Base-by-base conservation (phyloP, 441 rosid genomes). In the Gossypium laxum region DNA sequence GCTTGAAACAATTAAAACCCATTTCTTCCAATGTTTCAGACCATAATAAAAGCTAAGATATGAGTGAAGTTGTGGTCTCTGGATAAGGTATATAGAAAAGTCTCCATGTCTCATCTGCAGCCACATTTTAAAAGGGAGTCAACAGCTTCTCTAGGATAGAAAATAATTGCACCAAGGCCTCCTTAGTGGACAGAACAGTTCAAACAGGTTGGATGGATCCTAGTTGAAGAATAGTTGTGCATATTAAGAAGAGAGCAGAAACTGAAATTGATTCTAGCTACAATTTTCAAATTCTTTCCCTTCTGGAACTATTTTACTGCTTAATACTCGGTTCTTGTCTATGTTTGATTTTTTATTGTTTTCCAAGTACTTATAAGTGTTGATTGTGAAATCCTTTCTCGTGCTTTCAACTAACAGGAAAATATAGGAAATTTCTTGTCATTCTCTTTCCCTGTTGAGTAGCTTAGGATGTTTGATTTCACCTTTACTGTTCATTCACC, bases 381-480 rank as follows among this genome's bases (percentile, higher is more conserved):
- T 22, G 6, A 22, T 22, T 14, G 69, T 3, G n/a, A 47, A 4
- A 65, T 45, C 48, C 55, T 47, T 47, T 65, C 12, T 24, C 3
- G 4, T 21, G 21, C 69, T 22, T 21, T 50, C 28, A 11, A 5
- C 69, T 65, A 21, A 65, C 54, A 47, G 43, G 43, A 26, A 66
- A 63, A 45, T 22, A 65, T n/a, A 22, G 21, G 38, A 66, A 66
- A 24, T 22, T 63, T 63, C 15, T 66, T 4, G 34, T 24, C 70
- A 66, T 57, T 51, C 73, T 60, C 18, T 63, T 51, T 67, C 63
- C 47, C 15, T 19, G 8, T 26, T 4, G 14, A 24, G 71, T 69
- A 54, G 43, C 63, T 47, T 58, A 58, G 71, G 26, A 60, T 74
- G 47, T 52, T 67, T 59, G 50, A 58, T 19, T 41, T 30, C 59